Evolutionary conservation across 805 yeast genomes (phyloP), one percentile per base, ranked within the genome.

Genomic region (Kodamaea neixiangensis): DNA sequence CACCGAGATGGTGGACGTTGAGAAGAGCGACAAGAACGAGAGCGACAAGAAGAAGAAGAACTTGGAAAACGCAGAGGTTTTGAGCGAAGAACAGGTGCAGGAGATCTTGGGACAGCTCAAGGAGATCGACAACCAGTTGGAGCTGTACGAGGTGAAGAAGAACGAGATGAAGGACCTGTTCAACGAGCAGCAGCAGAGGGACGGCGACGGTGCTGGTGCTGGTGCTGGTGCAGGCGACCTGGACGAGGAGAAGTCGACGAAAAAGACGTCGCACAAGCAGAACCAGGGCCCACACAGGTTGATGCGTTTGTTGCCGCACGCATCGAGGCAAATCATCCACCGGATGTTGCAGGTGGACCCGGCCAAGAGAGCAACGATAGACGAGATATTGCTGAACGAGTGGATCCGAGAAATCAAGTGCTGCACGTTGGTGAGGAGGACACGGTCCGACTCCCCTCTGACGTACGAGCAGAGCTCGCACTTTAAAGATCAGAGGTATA

Each of bases 261-360:
- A 77, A 56, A 58, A 72, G 33, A 43, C 67, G n/a, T 57, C 59
- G 25, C 78, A 73, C 58, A 81, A 80, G 58, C 85, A 83, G 54
- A 82, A 87, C 19, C 91, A 87, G 60, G 96, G 96, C 5, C 93
- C 94, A 9, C 88, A 88, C 68, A 75, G 96, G 63, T 71, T 88
- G 56, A 81, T 88, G 85, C 80, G 96, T 68, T 71, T 88, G 46
- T 69, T 88, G 34, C 96, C 96, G 3, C 96, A 88, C 65, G 91
- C 93, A 6, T 74, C 94, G 13, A 78, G 96, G 66, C 94, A 93
- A 10, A 73, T 88, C 9, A 74, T 88, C 25, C 83, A 87, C 19
- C 76, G 70, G 52, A 86, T 88, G 83, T 68, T 88, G 21, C 76
- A 76, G 47, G 73, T 86, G 13, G 89, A 87, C 56, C 84, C 87